A percentile compares a stretch with the other conserved stretches of the same genome.
These are phyloP conservation scores for Russula brevipes DNA, from an alignment of 768 basidiomycete genomes.

Conservation along the genomic window DNA sequence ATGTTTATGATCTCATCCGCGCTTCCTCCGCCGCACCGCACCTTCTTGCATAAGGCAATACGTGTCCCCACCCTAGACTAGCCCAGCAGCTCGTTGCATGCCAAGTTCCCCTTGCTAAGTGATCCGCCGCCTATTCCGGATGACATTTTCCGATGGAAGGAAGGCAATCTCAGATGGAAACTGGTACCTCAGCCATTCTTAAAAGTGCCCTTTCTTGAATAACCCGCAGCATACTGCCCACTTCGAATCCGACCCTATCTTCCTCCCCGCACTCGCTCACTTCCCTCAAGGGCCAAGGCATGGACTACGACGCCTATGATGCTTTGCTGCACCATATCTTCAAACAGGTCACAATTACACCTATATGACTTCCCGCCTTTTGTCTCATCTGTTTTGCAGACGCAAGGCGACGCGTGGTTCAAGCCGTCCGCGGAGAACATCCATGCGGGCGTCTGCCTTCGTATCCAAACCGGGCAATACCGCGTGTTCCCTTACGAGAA, in stretches of 20 bases:
- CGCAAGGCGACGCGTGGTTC: conserved; percentile 81
- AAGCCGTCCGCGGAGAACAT: conserved; percentile 80
- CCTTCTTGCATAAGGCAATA: neutral
- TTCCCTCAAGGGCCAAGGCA: conserved; percentile 28
- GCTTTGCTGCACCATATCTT: conserved; percentile 78
- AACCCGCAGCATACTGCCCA: conserved; percentile 19
- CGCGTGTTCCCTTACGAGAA: conserved; percentile 86
- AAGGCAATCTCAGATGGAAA: neutral
- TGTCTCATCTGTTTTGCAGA: conserved; percentile 42
- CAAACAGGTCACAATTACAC: conserved; percentile 47
- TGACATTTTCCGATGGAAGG: neutral
- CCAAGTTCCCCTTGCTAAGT: neutral
- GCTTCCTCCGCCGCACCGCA: conserved; percentile 3
- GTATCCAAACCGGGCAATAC: conserved; percentile 62
- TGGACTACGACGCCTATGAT: conserved; percentile 79
- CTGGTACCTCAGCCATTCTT: neutral
- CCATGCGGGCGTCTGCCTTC: conserved; percentile 71
- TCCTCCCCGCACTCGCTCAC: conserved; percentile 6
- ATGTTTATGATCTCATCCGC: neutral
- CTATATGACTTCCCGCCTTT: neutral
- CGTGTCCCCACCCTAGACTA: neutral
- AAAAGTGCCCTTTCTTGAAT: conserved; percentile 9
- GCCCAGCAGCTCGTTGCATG: neutral
- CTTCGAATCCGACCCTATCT: conserved; percentile 20
- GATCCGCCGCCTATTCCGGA: conserved; percentile 3